These are phyloP conservation scores for Uromyces viciae-fabae DNA, from an alignment of 1,284 basidiomycete species.

Conservation along the genomic window DNA sequence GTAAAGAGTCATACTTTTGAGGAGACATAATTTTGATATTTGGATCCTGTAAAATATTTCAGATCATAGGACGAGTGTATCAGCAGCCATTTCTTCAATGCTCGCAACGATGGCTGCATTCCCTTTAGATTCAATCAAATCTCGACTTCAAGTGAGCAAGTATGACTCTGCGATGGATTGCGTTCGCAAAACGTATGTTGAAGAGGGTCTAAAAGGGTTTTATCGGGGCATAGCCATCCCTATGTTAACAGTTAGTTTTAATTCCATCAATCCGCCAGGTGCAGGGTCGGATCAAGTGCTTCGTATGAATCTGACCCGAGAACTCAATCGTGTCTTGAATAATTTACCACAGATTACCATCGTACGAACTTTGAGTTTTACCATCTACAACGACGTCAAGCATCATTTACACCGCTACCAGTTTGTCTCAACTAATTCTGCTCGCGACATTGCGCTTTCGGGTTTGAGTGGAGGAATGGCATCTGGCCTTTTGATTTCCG, in stretches of 20 bases:
- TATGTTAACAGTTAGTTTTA: constrained; percentile 41
- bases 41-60: too few relatives aligned
- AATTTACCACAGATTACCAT: constrained; percentile 30
- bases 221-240: constrained; percentile 46
- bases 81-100: constrained; percentile 41
- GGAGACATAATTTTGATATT: too few relatives aligned
- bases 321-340: neutral
- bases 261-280: neutral
- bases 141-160: constrained; percentile 36
- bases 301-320: neutral
- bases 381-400: constrained; percentile 40
- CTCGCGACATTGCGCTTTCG: constrained; percentile 32
- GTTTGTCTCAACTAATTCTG: constrained; percentile 9
- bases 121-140: constrained; percentile 44
- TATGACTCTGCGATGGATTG: constrained; percentile 42
- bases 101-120: constrained; percentile 39
- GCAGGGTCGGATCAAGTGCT: neutral
- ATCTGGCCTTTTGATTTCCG: constrained; percentile 36
- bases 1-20: too few relatives aligned
- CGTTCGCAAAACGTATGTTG: constrained; percentile 38
- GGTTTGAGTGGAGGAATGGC: constrained; percentile 36
- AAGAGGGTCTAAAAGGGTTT: constrained; percentile 40
- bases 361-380: constrained; percentile 38
- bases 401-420: constrained; percentile 8
- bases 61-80: constrained; percentile 39